A percentile compares a stretch with the other conserved stretches of the same genome.
Conservation (phyloP, 139 green algal species). For the Coelastrella sp. region DNA sequence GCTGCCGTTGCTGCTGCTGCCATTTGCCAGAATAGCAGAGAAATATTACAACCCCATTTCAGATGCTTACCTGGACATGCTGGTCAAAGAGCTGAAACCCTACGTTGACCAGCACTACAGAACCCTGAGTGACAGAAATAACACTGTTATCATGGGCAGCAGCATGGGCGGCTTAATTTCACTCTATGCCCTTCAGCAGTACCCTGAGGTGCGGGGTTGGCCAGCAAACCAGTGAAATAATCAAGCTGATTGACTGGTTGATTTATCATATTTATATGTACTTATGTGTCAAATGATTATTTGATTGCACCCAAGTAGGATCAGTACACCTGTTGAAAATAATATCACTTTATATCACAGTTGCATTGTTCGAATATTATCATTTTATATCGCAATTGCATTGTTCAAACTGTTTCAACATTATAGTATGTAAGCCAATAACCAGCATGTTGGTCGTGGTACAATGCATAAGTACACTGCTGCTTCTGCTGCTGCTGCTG, state of each 20-base stretch:
- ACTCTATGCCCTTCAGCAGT: slow-evolving; percentile 15
- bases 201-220: slow-evolving; percentile 10
- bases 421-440: too few species aligned
- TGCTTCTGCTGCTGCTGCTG: neutral
- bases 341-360: too few species aligned
- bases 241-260: neutral
- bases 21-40: neutral
- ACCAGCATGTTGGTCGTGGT: too few species aligned
- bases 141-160: slow-evolving; percentile 37
- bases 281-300: neutral
- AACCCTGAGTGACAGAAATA: slow-evolving; percentile 9
- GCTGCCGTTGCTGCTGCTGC: neutral
- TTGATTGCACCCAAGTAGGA: too few species aligned
- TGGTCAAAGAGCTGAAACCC: slow-evolving; percentile 37
- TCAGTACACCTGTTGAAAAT: too few species aligned
- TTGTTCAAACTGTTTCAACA: too few species aligned
- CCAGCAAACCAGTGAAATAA: neutral
- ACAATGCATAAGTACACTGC: too few species aligned
- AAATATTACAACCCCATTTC: slow-evolving; percentile 42
- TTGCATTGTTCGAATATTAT: too few species aligned
- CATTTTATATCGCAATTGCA: too few species aligned
- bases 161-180: slow-evolving; percentile 41
- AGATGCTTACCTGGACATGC: slow-evolving; percentile 27
- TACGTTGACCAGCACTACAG: slow-evolving; percentile 17
- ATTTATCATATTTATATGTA: neutral